These are phyloP conservation scores for Coemansia biformis DNA, from an alignment of 192 early-diverging fungal species.

Conservation along the genomic window DNA sequence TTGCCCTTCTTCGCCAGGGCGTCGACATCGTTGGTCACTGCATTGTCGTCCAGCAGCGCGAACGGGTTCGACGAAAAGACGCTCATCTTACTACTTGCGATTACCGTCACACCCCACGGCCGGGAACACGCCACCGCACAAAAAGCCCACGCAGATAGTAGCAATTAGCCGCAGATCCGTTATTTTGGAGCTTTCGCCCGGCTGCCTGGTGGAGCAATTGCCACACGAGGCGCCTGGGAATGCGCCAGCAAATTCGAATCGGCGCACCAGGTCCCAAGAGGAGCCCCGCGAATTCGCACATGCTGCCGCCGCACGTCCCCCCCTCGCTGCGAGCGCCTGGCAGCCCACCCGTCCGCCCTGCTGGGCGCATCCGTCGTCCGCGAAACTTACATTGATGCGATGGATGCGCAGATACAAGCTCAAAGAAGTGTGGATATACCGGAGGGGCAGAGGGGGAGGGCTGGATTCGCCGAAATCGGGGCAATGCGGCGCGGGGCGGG, in stretches of 20 bases:
- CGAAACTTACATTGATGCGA: conserved; percentile 2
- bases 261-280: no score
- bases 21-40: conserved; percentile 45
- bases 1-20: conserved; percentile 9
- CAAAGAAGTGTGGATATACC: not conserved
- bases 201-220: no score
- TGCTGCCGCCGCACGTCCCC: no score
- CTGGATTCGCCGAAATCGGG: not conserved
- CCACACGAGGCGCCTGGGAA: no score
- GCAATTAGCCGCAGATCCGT: no score
- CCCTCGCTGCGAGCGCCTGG: no score
- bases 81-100: conserved; percentile 9
- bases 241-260: not conserved
- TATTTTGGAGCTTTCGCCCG: no score
- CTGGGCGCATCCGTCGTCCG: not conserved
- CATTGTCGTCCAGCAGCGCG: conserved; percentile 62
- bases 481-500: not conserved
- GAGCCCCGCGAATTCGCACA: no score
- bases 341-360: no score
- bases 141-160: no score
- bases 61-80: conserved; percentile 65
- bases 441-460: no score
- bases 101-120: not conserved
- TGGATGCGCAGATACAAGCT: not conserved
- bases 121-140: not conserved